Percentiles rank a stretch among this genome's conserved stretches.
These are phyloP conservation scores for Fusarium cicatricum DNA, from an alignment of 2,329 filamentous ascomycete species.

Conservation along the genomic window DNA sequence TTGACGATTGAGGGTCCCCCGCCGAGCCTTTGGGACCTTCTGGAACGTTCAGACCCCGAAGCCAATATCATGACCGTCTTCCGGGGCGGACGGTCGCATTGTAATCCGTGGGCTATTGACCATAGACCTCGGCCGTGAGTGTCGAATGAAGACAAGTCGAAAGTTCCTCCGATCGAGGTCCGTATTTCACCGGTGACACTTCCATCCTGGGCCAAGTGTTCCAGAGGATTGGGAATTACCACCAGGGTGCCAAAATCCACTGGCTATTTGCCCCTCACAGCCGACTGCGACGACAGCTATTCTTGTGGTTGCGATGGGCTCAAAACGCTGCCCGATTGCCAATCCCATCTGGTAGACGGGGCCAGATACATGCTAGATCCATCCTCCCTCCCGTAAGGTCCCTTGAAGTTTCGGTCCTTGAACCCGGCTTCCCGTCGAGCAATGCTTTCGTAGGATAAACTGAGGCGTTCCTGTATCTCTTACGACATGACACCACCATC, in stretches of 20 bases:
- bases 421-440: conserved; percentile 30
- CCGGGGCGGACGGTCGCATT: conserved; percentile 23
- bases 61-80: conserved; percentile 26
- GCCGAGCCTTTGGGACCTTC: conserved; percentile 34
- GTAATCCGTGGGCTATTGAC: conserved; percentile 8
- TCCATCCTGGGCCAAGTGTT: conserved; percentile 32
- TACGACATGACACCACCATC: conserved; percentile 36
- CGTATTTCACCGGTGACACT: conserved; percentile 30
- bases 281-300: conserved; percentile 17
- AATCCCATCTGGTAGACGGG: conserved; percentile 8
- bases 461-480: conserved; percentile 17
- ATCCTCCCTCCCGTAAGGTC: neutral
- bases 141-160: conserved; percentile 13
- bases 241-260: conserved; percentile 17
- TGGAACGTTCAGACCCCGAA: conserved; percentile 38
- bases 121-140: conserved; percentile 1
- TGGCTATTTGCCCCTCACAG: conserved; percentile 6
- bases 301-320: conserved; percentile 22
- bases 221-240: conserved; percentile 35
- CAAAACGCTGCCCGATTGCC: conserved; percentile 35
- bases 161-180: conserved; percentile 29
- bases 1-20: conserved; percentile 24
- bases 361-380: conserved; percentile 19
- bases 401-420: conserved; percentile 10
- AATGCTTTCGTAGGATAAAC: conserved; percentile 19